Conservation (phyloP, 139 green algal genomes). For the Micractinium sp. region DNA sequence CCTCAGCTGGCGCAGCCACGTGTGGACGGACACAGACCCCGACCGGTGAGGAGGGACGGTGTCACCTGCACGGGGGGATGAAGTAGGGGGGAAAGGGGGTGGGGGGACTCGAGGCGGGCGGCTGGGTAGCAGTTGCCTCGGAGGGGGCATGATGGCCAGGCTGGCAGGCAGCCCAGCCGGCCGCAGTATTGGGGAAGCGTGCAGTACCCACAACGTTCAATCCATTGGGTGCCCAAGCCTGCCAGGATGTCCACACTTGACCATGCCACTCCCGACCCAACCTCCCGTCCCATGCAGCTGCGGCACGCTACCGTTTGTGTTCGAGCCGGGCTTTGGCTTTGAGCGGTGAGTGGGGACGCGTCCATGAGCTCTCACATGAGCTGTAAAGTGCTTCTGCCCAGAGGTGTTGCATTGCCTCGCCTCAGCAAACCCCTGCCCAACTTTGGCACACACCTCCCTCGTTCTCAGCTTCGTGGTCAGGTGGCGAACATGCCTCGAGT, state of each 20-base stretch:
- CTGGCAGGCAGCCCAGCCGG: no score
- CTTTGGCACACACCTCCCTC: no score
- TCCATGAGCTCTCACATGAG: not conserved
- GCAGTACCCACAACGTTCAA: no score
- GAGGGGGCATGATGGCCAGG: not conserved
- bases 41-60: constrained; percentile 46
- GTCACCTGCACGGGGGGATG: not conserved
- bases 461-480: no score
- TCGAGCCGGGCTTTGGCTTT: constrained; percentile 92
- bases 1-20: constrained; percentile 72
- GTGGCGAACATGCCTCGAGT: no score
- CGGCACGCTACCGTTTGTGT: constrained; percentile 96
- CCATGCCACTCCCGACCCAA: no score
- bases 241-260: no score
- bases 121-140: not conserved
- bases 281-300: constrained; percentile 38
- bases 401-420: no score
- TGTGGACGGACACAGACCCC: constrained; percentile 95
- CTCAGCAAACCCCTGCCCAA: no score
- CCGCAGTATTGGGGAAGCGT: no score
- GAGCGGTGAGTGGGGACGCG: constrained; percentile 46
- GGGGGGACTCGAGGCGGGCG: not conserved
- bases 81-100: not conserved
- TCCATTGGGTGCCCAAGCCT: no score
- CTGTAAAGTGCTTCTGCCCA: not conserved